Evolutionary conservation across 257 asterid species (phyloP), one percentile per base, ranked within the genome.

Genomic region (Solanum chaucha): DNA sequence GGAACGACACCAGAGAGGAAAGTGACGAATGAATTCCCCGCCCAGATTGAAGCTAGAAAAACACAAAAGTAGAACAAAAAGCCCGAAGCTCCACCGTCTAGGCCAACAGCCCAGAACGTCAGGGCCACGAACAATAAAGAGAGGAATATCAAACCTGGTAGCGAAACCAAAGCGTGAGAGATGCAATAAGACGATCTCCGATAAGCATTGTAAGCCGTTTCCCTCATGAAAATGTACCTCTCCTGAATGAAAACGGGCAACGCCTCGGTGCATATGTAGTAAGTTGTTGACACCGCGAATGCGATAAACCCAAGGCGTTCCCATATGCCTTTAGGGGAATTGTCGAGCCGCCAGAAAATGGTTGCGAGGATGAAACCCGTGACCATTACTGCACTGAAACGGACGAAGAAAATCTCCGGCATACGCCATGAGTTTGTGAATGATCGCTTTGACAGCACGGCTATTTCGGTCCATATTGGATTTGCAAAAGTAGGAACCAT

Each of bases 331-430:
- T 85, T 92, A 0, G 92, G 92, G n/a, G 94, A 89, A 70, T 46
- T 61, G 10, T 92, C 94, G 0, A 90, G 90, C 32, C 81, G 85
- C 92, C 93, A 89, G 28, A 90, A 92, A 32, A 90, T 40, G 1
- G 94, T 89, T 5, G 92, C 92, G 22, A 92, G 87, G 32, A 92
- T 87, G 28, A 89, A 86, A 8, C 94, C 94, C 1, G 94, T 92
- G 4, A 92, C 72, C 70, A 91, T 13, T 11, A 88, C 90, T 0
- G 93, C 92, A 30, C 90, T 92, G 6, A 92, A 83, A 2, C 94
- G 88, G 9, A 86, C 87, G 0, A 75, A 91, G 10, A 92, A 88
- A 8, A 89, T 81, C 85, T 91, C 94, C 2, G 93, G 94, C 88
- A 90, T 87, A 7, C 94, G 81, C 28, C 88, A 77, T 12, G 94